phyloP scores from a whole-genome alignment of 2,329 filamentous ascomycete species.

The Fusarium goolgardi region DNA sequence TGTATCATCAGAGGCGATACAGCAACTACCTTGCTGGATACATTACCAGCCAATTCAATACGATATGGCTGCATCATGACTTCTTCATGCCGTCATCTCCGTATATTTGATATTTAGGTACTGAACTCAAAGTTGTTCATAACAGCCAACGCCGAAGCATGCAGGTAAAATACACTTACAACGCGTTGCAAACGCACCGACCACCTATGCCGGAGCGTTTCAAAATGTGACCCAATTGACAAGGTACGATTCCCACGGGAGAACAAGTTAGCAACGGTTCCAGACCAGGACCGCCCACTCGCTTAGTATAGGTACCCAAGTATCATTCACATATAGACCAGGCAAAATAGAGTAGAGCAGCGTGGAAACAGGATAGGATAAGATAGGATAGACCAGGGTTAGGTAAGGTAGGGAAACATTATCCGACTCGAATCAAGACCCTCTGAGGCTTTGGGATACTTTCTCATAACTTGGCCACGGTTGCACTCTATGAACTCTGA shows the following conservation, averaged over 20 bases:
- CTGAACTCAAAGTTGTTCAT: conserved; percentile 20
- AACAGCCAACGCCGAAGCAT: not conserved
- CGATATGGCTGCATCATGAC: conserved; percentile 39
- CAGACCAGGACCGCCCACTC: conserved; percentile 13
- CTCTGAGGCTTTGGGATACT: conserved; percentile 17
- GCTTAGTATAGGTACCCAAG: not conserved
- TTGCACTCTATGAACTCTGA: conserved; percentile 30
- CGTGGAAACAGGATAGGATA: not conserved
- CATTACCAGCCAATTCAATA: conserved; percentile 28
- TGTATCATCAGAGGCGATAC: conserved; percentile 31
- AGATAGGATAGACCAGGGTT: not conserved
- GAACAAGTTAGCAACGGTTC: conserved; percentile 21
- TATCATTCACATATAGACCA: not conserved
- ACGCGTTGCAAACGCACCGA: conserved; percentile 17
- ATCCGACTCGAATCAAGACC: conserved; percentile 29
- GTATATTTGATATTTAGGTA: conserved; percentile 3
- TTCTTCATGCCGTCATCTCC: conserved; percentile 38
- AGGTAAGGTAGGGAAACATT: not conserved
- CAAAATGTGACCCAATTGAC: conserved; percentile 25
- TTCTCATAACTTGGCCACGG: conserved; percentile 26
- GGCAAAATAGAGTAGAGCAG: not conserved
- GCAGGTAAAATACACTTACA: not conserved
- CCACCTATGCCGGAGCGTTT: conserved; percentile 33
- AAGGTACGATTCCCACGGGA: conserved; percentile 33
- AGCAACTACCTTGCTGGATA: conserved; percentile 12